Evolutionary conservation across 164 flowering plant species (phyloP), one percentile per base, ranked within the genome.

Genomic region (Stephania japonica): DNA sequence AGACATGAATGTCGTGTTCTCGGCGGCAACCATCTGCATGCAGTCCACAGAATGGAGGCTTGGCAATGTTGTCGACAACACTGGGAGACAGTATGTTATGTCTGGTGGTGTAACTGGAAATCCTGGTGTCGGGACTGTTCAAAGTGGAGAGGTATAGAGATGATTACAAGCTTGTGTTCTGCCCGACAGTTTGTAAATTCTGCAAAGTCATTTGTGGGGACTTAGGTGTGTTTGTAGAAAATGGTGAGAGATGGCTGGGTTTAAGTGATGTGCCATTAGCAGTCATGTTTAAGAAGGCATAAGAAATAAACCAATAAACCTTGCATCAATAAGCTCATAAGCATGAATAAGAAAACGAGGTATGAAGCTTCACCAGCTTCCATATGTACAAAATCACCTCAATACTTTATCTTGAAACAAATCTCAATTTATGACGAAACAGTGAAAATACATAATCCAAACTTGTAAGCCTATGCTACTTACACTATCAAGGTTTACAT

Each of bases 151-250:
- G 65, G 24, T 24, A 73, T 42, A 56, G 69, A 27, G 27, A 27
- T 14, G 76, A 67, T 66, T 85, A 85, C 59, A 81, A 83, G 76
- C 75, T 85, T 24, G 84, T 81, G 3, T 85, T 71, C 42, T 81
- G 86, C 71, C 85, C 86, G 0, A 26, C 53, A 43, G 84, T 85
- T 41, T 83, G 86, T 49, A 56, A 27, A 0, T n/a, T 62, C 6
- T 83, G 84, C 70, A 73, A 71, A 76, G 78, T 82, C 24, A 25
- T 61, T 10, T 85, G 86, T 76, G 83, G 84, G 43, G 78, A 83
- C 77, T 65, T 85, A 13, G 86, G 86, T 19, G 80, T 83, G 49
- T 76, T 73, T 59, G 4, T 26, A 44, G 84, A 76, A 42, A 75
- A 75, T 70, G 84, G 77, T 24, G 78, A 72, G 50, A 75, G 77